Evolutionary conservation across 345 rosid genomes (phyloP).

Genomic region (Eucalyptus leucophloia): DNA sequence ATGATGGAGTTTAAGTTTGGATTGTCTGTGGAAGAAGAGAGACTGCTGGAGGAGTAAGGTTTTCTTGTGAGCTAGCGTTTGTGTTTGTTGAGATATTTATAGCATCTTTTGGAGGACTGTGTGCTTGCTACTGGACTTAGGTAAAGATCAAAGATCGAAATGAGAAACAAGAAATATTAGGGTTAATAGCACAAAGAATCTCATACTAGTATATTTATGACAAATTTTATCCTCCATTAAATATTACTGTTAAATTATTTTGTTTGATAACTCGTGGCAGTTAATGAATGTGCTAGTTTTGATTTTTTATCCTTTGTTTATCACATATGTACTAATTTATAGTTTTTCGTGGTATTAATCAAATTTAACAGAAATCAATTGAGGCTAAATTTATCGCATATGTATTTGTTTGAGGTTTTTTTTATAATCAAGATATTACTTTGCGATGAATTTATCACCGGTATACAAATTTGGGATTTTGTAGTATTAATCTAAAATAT

Average conservation of each 20-base stretch:
- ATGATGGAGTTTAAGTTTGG: neutral
- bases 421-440: fast-evolving
- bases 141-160: neutral
- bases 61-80: neutral
- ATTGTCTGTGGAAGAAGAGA: neutral
- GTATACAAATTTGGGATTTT: too few species aligned
- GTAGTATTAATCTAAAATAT: too few species aligned
- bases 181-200: too few species aligned
- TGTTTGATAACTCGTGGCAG: fast-evolving
- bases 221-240: too few species aligned
- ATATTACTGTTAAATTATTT: too few species aligned
- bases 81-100: neutral
- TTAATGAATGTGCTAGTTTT: too few species aligned
- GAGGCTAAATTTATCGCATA: too few species aligned
- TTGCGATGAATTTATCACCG: too few species aligned
- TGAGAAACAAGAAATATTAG: neutral
- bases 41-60: neutral
- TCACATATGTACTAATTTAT: fast-evolving
- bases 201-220: fast-evolving
- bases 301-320: too few species aligned
- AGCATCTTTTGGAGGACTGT: neutral
- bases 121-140: neutral
- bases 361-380: fast-evolving
- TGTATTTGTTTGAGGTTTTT: fast-evolving
- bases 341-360: too few species aligned